Evolutionary conservation across 2,329 filamentous ascomycete species (phyloP).

Genomic region (Fusarium anguioides): DNA sequence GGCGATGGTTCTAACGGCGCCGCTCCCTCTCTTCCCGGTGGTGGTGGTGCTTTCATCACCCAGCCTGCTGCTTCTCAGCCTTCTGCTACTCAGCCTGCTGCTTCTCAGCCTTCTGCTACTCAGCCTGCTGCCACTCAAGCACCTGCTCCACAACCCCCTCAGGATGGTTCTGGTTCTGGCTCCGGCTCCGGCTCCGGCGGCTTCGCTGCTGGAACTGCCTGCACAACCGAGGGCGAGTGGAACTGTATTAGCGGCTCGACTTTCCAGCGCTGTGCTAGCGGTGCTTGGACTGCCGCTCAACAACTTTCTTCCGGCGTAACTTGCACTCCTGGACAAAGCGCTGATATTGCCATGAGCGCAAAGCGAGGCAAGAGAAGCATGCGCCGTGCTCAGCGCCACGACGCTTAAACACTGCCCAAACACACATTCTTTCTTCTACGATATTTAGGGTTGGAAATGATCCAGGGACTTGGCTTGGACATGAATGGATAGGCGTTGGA

Average conservation of each 20-base stretch:
- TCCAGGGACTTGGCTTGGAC: not conserved
- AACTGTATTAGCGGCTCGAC: constrained; percentile 63
- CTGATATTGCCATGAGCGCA: constrained; percentile 51
- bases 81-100: not conserved
- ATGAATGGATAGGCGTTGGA: too few species aligned
- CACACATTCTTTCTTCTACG: not conserved
- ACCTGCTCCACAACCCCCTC: not conserved
- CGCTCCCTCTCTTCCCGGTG: constrained; percentile 24
- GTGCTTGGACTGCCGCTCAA: constrained; percentile 59
- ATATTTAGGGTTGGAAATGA: not conserved
- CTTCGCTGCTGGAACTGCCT: constrained; percentile 57
- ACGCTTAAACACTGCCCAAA: not conserved
- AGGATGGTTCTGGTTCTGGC: not conserved
- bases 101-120: constrained; percentile 27
- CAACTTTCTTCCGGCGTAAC: constrained; percentile 58
- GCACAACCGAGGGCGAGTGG: constrained; percentile 61
- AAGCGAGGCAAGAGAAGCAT: constrained; percentile 35
- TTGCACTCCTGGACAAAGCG: constrained; percentile 57
- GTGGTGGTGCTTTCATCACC: constrained; percentile 56
- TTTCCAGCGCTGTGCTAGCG: constrained; percentile 67
- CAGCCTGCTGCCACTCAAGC: constrained; percentile 31
- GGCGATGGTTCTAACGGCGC: not conserved
- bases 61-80: constrained; percentile 38
- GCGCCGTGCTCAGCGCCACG: constrained; percentile 46
- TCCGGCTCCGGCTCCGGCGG: constrained; percentile 36